phyloP scores from a whole-genome alignment of 352 stramenopile species.

The Pythium utonaiense region DNA sequence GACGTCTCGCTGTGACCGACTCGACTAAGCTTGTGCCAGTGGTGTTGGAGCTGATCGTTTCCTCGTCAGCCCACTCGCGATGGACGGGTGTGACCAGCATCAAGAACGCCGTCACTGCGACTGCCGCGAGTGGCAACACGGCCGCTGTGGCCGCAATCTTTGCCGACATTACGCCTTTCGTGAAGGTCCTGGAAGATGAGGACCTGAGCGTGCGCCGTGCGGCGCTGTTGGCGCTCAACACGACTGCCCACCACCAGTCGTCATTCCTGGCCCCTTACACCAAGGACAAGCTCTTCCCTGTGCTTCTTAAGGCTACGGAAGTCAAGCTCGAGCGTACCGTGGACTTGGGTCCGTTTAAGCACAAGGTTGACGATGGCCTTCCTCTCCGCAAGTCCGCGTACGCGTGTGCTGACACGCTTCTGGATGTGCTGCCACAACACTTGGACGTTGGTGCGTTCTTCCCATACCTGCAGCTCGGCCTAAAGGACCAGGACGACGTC shows the following conservation, averaged over 20 bases:
- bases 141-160: conserved; percentile 48
- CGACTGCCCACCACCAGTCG: conserved; percentile 93
- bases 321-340: conserved; percentile 96
- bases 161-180: conserved; percentile 84
- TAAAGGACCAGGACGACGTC: conserved; percentile 95
- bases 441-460: conserved; percentile 93
- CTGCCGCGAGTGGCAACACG: conserved; percentile 25
- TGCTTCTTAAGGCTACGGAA: conserved; percentile 87
- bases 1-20: conserved; percentile 92
- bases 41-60: conserved; percentile 77
- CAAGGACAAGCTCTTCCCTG: conserved; percentile 87
- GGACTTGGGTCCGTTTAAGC: conserved; percentile 98
- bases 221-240: conserved; percentile 95
- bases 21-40: conserved; percentile 86
- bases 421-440: conserved; percentile 92
- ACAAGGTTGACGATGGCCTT: conserved; percentile 93
- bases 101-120: conserved; percentile 78
- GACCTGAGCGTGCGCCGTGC: conserved; percentile 94
- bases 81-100: conserved; percentile 93
- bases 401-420: conserved; percentile 93
- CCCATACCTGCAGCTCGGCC: conserved; percentile 88
- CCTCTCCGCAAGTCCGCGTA: conserved; percentile 90
- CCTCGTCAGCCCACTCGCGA: conserved; percentile 50
- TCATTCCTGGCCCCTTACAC: conserved; percentile 71
- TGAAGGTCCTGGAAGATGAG: conserved; percentile 92